phyloP scores from a whole-genome alignment of 768 basidiomycete genomes.

The Melanogaster broomeanus region DNA sequence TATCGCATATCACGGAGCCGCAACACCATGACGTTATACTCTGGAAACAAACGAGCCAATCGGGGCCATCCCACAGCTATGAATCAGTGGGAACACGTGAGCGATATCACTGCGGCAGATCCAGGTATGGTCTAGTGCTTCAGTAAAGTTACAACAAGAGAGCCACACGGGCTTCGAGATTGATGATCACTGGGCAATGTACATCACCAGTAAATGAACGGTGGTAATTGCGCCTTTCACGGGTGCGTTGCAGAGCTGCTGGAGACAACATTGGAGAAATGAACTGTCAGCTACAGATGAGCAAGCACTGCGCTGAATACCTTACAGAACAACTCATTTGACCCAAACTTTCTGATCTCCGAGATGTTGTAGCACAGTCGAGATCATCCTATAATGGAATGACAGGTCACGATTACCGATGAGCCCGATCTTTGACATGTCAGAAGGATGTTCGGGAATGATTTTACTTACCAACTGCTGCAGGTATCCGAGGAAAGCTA shows the following conservation, averaged over 20 bases:
- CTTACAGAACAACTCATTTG: background rate
- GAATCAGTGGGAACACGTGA: background rate
- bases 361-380: too few relatives aligned
- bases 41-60: background rate
- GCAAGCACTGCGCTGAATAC: background rate
- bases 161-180: background rate
- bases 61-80: background rate
- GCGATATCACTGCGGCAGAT: background rate
- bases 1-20: background rate
- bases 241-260: background rate
- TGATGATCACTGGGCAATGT: background rate
- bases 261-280: background rate
- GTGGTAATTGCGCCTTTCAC: background rate
- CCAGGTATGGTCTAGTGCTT: background rate
- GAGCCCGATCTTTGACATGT: too few relatives aligned
- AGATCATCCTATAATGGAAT: too few relatives aligned
- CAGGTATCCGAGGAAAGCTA: too few relatives aligned
- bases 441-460: too few relatives aligned
- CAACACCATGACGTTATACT: background rate
- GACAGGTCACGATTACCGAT: too few relatives aligned
- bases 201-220: background rate
- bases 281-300: background rate
- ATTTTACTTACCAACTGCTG: background rate
- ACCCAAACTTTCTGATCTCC: background rate
- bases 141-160: too few relatives aligned